Evolutionary conservation across 2,329 filamentous ascomycete species (phyloP), one percentile per base, ranked within the genome.

Genomic region (Claviceps spartinae): DNA sequence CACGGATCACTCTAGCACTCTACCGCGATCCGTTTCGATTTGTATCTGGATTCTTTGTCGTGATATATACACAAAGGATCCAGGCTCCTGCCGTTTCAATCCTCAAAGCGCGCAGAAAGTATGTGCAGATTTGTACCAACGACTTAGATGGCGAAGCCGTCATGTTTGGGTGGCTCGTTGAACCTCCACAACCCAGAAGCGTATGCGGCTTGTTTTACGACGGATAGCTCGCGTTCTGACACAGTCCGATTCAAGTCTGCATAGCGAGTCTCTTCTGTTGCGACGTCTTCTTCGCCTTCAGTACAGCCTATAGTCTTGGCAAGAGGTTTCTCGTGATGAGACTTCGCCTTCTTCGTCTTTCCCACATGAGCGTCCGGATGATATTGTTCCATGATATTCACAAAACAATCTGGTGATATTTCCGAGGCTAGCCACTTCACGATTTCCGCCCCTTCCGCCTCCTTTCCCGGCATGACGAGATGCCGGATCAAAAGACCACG

Each of bases 351-450:
- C 58, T 69, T 79, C 50, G 73, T 70, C 69, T 88, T 91, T 3
- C 88, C 88, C 1, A 94, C 88, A 64, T 94, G 82, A 0, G 86
- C 88, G 56, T 85, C 79, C 0, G 87, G 87, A 56, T 81, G 82
- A 62, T 93, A 93, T 67, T 94, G 88, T 67, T 94, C 87, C 87
- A 93, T 93, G 57, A 94, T 83, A 63, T 94, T 84, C 54, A 93
- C 78, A 66, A 90, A 91, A 44, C 85, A 74, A 64, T 93, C 86
- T 52, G 71, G 75, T 3, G 84, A 87, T 2, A 94, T 75, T 50
- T 88, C 78, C 30, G 77, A 71, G 0, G 86, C 87, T 16, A 94
- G 71, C 74, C 86, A 94, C 55, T 70, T 74, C 73, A 94, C 84
- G 54, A 94, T 93, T 56, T 81, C 72, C 49, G 74, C 73, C 0